Conservation (phyloP, 306 rosid genomes). For the Astragalus glycyphyllos region DNA sequence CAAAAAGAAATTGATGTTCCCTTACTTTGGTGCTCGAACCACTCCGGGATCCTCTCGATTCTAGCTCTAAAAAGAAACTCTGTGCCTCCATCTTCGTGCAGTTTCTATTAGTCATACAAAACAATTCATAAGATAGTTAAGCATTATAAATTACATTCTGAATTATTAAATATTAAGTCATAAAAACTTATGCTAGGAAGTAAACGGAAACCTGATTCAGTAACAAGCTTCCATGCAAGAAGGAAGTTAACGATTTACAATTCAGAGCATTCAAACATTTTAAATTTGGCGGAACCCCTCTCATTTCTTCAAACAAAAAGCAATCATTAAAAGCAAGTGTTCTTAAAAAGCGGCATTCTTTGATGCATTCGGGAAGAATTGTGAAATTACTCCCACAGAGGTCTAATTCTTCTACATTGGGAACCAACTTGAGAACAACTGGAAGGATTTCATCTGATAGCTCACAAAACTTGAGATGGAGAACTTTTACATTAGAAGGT, state of each 20-base stretch:
- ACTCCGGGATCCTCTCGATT: conserved; percentile 23
- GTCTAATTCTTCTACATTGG: background rate
- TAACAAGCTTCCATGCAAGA: background rate
- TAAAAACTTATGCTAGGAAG: background rate
- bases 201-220: conserved; percentile 14
- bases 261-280: rapidly evolving
- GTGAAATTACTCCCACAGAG: background rate
- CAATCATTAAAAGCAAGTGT: background rate
- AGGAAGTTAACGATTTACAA: conserved; percentile 16
- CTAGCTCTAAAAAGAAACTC: background rate
- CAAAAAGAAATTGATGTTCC: no score
- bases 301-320: background rate
- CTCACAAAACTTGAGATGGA: rapidly evolving
- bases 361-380: background rate
- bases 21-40: background rate
- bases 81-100: background rate
- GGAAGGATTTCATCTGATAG: background rate
- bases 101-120: background rate
- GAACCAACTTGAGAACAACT: background rate
- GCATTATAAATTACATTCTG: no score
- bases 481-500: background rate
- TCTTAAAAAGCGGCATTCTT: background rate
- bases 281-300: conserved; percentile 27
- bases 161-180: background rate
- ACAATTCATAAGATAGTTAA: background rate